Evolutionary conservation across 164 flowering plant species (phyloP).

Genomic region (Liquidambar formosana): DNA sequence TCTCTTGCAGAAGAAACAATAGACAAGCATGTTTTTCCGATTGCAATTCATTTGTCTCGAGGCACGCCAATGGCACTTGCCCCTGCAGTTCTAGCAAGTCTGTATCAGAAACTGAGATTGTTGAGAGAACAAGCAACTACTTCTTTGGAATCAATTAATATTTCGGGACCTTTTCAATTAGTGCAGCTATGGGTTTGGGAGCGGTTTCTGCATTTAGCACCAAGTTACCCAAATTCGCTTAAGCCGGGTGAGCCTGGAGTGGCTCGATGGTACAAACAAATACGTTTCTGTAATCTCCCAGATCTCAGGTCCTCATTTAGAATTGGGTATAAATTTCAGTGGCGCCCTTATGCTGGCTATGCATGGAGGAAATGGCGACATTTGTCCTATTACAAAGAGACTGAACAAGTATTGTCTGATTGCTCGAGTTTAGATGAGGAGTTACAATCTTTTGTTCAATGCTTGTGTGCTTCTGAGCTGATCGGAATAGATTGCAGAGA

Average conservation of each 20-base stretch:
- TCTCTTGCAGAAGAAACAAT: neutral
- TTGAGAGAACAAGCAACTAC: neutral
- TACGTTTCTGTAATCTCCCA: neutral
- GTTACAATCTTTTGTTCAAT: constrained; percentile 1
- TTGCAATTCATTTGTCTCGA: neutral
- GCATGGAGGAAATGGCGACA: neutral
- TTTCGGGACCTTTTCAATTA: neutral
- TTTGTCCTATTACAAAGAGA: neutral
- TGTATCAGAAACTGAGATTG: neutral
- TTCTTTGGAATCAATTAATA: neutral
- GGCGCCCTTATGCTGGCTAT: constrained; percentile 7
- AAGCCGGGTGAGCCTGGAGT: neutral
- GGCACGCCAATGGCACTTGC: neutral
- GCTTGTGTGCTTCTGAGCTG: neutral
- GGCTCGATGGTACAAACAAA: neutral
- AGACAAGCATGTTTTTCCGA: neutral
- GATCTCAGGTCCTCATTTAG: neutral
- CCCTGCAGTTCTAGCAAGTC: neutral
- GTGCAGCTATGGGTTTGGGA: constrained; percentile 2
- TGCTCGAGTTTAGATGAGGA: neutral
- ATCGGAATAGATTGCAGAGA: no score
- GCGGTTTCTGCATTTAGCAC: constrained; percentile 2
- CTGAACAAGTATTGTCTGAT: neutral
- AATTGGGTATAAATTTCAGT: neutral
- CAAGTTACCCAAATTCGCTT: neutral